Base-by-base conservation (phyloP, 1,139 yeast genomes). In the Zygotorulaspora mrakii region DNA sequence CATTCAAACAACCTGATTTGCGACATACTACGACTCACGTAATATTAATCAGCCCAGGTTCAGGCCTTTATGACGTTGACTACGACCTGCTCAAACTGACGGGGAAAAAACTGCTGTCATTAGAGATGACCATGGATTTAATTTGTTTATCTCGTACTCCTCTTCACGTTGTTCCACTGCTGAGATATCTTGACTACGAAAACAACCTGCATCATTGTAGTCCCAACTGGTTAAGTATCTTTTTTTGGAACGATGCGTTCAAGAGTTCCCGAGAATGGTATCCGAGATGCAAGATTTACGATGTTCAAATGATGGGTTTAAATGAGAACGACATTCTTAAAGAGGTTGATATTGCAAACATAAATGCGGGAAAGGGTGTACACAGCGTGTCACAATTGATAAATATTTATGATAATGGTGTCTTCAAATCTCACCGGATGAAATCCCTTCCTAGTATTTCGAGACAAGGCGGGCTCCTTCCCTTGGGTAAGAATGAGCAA, bases 231-330 rank as follows among this genome's bases (percentile, higher is more conserved):
- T 76, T 94, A 52, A 96, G 91, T 58, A 82, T 89, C 10, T 86
- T 95, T 1, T 91, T 83, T 55, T 91, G 94, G 82, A 77, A 75
- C 40, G 85, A 80, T 54, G 59, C 69, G n/a, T 66, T 67, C 13
- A 67, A 61, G 37, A 52, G 54, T 23, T 57, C 67, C 3, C 56
- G 61, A 10, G 66, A 82, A 51, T 91, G 97, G 96, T 76, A 82
- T 18, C 96, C 98, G 1, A 70, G 94, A 24, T 88, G 96, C 62
- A 88, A 87, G 56, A 88, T 94, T 35, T 89, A 91, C 60, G 97
- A 89, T 54, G 66, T 94, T 16, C 98, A 91, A 61, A 94, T 91
- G 97, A 89, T 89, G 95, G 98, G 97, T 0, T 77, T 89, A 4
- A 87, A 89, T 82, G 97, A 89, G 53, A 86, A 84, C 52, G 96